These are phyloP conservation scores for Infundibulicybe gibba DNA, from an alignment of 768 basidiomycete genomes.

Conservation along the genomic window DNA sequence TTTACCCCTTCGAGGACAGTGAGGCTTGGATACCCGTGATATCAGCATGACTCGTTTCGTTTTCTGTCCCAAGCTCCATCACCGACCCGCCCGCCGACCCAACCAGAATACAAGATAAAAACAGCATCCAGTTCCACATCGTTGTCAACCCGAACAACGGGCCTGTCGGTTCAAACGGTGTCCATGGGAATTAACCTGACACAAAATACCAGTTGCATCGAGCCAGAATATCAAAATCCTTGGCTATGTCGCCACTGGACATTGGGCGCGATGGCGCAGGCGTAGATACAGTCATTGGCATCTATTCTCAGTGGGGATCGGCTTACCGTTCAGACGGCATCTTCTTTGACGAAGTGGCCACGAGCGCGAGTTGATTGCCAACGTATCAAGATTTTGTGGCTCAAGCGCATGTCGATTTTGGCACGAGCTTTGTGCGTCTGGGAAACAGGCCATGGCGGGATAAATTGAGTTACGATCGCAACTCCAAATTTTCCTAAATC, in stretches of 20 bases:
- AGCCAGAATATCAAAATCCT: constrained; percentile 21
- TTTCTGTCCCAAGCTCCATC: too few species aligned
- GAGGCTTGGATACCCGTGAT: too few species aligned
- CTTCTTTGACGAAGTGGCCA: constrained; percentile 30
- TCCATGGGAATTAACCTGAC: constrained; percentile 18
- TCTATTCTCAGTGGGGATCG: constrained; percentile 23
- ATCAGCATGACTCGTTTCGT: constrained; percentile 14
- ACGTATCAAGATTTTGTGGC: constrained; percentile 19
- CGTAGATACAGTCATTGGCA: constrained; percentile 22
- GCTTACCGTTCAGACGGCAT: constrained; percentile 27
- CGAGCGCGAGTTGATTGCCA: constrained; percentile 9
- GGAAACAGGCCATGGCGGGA: background rate
- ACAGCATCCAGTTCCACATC: constrained; percentile 21
- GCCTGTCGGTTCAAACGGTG: constrained; percentile 17
- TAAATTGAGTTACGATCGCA: background rate
- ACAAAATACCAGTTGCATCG: constrained; percentile 24
- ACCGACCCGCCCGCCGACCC: too few species aligned
- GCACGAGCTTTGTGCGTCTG: constrained; percentile 11
- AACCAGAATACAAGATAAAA: constrained; percentile 20
- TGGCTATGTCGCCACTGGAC: constrained; percentile 27
- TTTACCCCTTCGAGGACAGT: too few species aligned
- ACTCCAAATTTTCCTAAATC: constrained; percentile 23
- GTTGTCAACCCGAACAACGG: constrained; percentile 24
- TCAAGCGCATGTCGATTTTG: constrained; percentile 12
- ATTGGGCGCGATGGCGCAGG: constrained; percentile 14